A percentile compares a stretch with the other conserved stretches of the same genome.
Evolutionary conservation across 2,329 filamentous ascomycete species (phyloP).

Genomic region (Talaromyces piceae): DNA sequence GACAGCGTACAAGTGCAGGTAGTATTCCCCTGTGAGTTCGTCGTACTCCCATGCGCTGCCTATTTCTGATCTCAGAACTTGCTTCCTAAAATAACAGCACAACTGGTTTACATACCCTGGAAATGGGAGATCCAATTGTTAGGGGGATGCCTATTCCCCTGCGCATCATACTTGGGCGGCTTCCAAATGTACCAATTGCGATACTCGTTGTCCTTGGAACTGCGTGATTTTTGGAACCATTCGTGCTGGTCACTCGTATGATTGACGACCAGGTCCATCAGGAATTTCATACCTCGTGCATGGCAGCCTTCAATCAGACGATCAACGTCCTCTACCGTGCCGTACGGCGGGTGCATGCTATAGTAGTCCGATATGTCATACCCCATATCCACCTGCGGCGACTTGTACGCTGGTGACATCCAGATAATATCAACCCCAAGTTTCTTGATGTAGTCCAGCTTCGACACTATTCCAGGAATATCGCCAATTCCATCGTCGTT

Average conservation of each 20-base stretch:
- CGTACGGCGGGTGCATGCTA: constrained; percentile 57
- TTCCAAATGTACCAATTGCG: constrained; percentile 61
- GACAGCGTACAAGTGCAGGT: constrained; percentile 65
- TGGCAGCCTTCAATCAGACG: constrained; percentile 54
- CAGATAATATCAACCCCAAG: constrained; percentile 57
- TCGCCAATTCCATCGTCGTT: constrained; percentile 54
- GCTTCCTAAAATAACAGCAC: neutral
- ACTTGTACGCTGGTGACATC: constrained; percentile 45
- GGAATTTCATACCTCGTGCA: constrained; percentile 58
- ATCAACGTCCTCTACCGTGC: constrained; percentile 60
- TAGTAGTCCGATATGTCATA: constrained; percentile 57
- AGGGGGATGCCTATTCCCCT: constrained; percentile 59
- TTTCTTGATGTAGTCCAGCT: constrained; percentile 56
- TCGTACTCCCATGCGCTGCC: constrained; percentile 53
- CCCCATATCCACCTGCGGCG: constrained; percentile 48
- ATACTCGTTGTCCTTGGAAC: constrained; percentile 55
- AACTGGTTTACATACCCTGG: constrained; percentile 28
- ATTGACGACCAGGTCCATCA: constrained; percentile 71
- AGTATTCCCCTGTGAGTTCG: constrained; percentile 65
- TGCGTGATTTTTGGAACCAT: constrained; percentile 63
- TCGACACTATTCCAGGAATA: constrained; percentile 56
- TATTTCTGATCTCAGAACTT: constrained; percentile 11
- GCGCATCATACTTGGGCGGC: constrained; percentile 45
- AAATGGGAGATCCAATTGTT: constrained; percentile 62
- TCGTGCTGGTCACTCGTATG: constrained; percentile 66